Conservation (phyloP, 208 protist genomes). For the Acanthamoeba castellanii region DNA sequence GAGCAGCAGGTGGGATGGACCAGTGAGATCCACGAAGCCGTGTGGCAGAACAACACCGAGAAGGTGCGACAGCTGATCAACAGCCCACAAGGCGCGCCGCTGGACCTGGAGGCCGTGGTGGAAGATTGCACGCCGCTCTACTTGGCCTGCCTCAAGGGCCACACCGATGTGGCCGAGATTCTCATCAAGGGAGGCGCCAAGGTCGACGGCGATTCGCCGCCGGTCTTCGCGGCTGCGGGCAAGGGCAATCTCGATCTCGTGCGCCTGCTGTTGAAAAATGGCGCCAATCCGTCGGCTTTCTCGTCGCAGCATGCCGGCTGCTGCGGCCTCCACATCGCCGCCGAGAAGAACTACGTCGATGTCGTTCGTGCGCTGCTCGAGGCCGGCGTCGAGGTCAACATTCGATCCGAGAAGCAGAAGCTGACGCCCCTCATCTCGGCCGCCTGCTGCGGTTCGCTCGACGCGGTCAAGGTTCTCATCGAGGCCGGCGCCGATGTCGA, state of each 20-base stretch:
- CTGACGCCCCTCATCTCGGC: conserved; percentile 74
- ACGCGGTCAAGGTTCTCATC: conserved; percentile 35
- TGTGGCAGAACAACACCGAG: conserved; percentile 68
- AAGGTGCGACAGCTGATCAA: conserved; percentile 55
- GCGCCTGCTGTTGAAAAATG: conserved; percentile 23
- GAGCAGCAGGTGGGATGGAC: conserved; percentile 70
- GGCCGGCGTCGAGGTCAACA: conserved; percentile 72
- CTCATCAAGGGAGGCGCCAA: conserved; percentile 67
- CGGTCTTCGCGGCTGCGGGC: conserved; percentile 55
- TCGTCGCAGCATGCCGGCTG: conserved; percentile 67
- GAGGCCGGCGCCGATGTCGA: conserved; percentile 69
- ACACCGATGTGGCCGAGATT: conserved; percentile 66
- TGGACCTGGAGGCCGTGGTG: conserved; percentile 59
- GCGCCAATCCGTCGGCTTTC: conserved; percentile 68
- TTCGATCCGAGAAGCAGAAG: conserved; percentile 53
- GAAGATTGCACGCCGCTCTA: conserved; percentile 71
- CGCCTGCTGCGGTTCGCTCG: conserved; percentile 63
- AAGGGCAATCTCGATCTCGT: conserved; percentile 70
- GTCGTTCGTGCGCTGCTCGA: conserved; percentile 57
- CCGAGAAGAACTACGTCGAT: conserved; percentile 73
- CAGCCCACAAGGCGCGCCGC: neutral
- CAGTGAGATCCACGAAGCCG: conserved; percentile 72
- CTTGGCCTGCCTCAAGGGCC: conserved; percentile 67
- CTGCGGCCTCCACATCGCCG: conserved; percentile 69
- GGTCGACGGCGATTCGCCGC: conserved; percentile 64